phyloP scores from a whole-genome alignment of 2,329 filamentous ascomycete species.

The Rasamsonia emersonii region DNA sequence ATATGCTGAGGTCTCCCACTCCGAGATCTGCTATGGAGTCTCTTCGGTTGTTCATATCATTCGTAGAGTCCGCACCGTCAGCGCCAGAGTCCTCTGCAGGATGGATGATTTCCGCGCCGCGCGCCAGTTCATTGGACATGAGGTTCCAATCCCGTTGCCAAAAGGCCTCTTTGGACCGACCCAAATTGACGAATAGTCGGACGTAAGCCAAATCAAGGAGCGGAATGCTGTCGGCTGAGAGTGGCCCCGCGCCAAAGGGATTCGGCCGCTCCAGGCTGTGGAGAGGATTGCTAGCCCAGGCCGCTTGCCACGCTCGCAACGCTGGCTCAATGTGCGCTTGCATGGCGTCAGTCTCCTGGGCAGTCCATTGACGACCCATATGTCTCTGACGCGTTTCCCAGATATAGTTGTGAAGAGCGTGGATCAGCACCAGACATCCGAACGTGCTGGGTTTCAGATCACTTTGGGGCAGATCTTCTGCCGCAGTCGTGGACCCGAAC shows the following conservation, averaged over 20 bases:
- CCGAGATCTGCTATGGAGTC: slow-evolving; percentile 30
- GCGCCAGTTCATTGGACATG: slow-evolving; percentile 78
- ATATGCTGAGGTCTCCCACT: slow-evolving; percentile 28
- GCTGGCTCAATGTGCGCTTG: slow-evolving; percentile 91
- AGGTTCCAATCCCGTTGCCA: slow-evolving; percentile 91
- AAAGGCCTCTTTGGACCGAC: slow-evolving; percentile 82
- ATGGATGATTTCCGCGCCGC: slow-evolving; percentile 65
- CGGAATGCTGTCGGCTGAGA: slow-evolving; percentile 86
- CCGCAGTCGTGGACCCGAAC: slow-evolving; percentile 40
- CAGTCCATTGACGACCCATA: slow-evolving; percentile 80
- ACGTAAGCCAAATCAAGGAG: slow-evolving; percentile 88
- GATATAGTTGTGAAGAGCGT: slow-evolving; percentile 93
- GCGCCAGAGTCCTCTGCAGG: slow-evolving; percentile 48
- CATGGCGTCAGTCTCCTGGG: slow-evolving; percentile 90
- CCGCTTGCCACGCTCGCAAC: slow-evolving; percentile 85
- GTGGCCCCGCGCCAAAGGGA: slow-evolving; percentile 68
- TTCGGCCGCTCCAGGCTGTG: slow-evolving; percentile 80
- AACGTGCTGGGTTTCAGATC: slow-evolving; percentile 80
- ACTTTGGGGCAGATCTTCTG: slow-evolving; percentile 47
- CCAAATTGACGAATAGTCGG: slow-evolving; percentile 85
- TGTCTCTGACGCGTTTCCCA: slow-evolving; percentile 94
- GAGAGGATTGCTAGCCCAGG: slow-evolving; percentile 78
- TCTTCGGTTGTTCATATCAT: slow-evolving; percentile 16
- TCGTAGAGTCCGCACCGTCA: slow-evolving; percentile 16
- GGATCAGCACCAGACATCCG: slow-evolving; percentile 83